These are phyloP conservation scores for Aspergillus sp. DNA, from an alignment of 2,329 filamentous ascomycete species.

Conservation along the genomic window DNA sequence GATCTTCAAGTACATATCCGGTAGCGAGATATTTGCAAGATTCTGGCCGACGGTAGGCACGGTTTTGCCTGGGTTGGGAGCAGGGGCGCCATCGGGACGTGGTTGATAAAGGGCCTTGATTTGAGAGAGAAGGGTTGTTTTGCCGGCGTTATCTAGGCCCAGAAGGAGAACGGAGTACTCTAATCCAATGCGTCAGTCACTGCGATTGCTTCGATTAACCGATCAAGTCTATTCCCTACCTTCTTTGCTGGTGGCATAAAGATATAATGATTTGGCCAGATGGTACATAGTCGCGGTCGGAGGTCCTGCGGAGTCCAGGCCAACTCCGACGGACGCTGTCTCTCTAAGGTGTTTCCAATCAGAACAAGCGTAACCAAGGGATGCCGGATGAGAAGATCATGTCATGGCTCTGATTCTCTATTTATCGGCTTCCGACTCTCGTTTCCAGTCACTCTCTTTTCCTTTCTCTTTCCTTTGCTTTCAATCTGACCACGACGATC, in stretches of 20 bases:
- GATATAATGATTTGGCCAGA: constrained; percentile 88
- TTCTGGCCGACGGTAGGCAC: constrained; percentile 97
- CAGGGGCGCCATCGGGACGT: constrained; percentile 35
- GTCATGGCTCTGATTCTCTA: constrained; percentile 9
- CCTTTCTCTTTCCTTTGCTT: neutral
- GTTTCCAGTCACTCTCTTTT: neutral
- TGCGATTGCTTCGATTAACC: too few species aligned
- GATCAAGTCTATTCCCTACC: constrained; percentile 46
- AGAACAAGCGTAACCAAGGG: constrained; percentile 5
- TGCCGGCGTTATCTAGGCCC: constrained; percentile 95
- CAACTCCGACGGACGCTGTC: constrained; percentile 9
- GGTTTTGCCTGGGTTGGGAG: constrained; percentile 67
- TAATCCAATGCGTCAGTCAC: constrained; percentile 29
- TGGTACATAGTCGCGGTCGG: constrained; percentile 70
- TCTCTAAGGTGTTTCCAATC: constrained; percentile 4
- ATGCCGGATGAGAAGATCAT: constrained; percentile 12
- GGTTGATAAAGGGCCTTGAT: constrained; percentile 77
- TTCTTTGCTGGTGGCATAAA: constrained; percentile 95
- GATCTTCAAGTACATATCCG: constrained; percentile 95
- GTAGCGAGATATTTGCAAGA: constrained; percentile 82
- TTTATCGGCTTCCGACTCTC: too few species aligned
- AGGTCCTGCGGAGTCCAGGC: constrained; percentile 14
- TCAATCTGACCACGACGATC: neutral
- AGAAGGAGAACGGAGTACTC: constrained; percentile 97
- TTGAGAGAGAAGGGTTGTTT: constrained; percentile 96